Conservation (phyloP, 345 rosid genomes). For the Hibiscus mutabilis region DNA sequence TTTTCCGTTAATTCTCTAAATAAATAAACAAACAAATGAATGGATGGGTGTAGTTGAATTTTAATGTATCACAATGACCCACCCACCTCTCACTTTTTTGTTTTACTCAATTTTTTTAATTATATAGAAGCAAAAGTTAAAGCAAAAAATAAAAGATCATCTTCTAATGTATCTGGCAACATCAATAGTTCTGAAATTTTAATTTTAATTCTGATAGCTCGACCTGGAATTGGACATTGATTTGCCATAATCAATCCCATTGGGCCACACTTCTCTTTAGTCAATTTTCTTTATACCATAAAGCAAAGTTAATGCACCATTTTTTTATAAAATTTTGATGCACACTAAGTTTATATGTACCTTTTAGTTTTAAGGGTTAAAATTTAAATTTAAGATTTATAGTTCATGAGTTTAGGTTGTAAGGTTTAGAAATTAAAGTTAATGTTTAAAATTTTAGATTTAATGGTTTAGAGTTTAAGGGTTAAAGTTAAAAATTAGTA, state of each 20-base stretch:
- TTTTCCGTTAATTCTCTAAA: neutral
- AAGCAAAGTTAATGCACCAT: neutral
- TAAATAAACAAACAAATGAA: neutral
- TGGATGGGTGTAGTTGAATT: neutral
- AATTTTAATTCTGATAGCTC: neutral
- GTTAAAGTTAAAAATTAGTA: too few relatives aligned
- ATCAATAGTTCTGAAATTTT: neutral
- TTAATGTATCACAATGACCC: slow-evolving; percentile 8
- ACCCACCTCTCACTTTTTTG: slow-evolving; percentile 16
- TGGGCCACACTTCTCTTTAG: neutral
- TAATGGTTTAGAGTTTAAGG: too few relatives aligned
- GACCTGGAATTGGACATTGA: neutral
- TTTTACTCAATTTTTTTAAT: neutral
- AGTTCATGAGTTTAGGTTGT: too few relatives aligned
- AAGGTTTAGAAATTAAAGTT: too few relatives aligned
- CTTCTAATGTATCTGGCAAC: neutral
- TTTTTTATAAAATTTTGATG: too few relatives aligned
- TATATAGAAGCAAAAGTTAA: slow-evolving; percentile 5
- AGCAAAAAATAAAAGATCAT: neutral
- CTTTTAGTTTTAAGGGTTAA: too few relatives aligned
- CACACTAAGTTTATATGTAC: too few relatives aligned
- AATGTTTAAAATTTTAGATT: too few relatives aligned
- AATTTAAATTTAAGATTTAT: too few relatives aligned
- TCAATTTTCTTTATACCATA: neutral
- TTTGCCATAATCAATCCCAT: neutral